These are phyloP conservation scores for Solanum rostratum DNA, from an alignment of 257 asterid genomes.

Conservation along the genomic window DNA sequence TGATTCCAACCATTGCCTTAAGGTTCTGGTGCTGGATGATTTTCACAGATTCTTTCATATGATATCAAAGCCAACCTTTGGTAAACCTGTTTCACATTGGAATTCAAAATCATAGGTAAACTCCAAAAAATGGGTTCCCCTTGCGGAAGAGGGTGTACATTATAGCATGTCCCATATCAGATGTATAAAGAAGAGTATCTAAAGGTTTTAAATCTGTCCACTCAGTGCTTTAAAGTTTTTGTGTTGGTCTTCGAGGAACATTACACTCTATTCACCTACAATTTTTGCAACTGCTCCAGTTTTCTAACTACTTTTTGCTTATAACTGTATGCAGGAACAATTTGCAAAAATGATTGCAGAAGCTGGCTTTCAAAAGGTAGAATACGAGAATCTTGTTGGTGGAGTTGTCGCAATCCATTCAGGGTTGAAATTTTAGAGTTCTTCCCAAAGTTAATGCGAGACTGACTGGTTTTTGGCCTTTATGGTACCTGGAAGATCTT, in stretches of 20 bases:
- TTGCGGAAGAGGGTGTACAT: background rate
- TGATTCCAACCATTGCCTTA: background rate
- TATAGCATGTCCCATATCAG: background rate
- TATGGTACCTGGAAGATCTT: background rate
- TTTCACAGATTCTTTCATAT: background rate
- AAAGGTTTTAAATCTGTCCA: background rate
- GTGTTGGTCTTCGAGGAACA: background rate
- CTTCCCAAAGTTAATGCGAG: background rate
- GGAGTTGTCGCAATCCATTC: slow-evolving; percentile 97
- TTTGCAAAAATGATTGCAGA: slow-evolving; percentile 79
- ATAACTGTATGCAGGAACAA: slow-evolving; percentile 44
- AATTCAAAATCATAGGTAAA: background rate
- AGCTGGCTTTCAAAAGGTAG: slow-evolving; percentile 90
- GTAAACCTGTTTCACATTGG: background rate
- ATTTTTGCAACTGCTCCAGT: background rate
- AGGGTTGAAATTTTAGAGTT: slow-evolving; percentile 53
- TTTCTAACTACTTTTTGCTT: background rate
- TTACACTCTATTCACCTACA: background rate
- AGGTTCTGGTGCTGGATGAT: background rate
- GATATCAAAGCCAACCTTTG: background rate
- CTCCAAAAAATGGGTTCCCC: background rate
- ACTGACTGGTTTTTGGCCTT: background rate
- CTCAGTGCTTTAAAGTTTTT: background rate
- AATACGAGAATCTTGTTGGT: slow-evolving; percentile 85
- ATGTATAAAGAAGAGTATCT: background rate